Evolutionary conservation across 495 filamentous ascomycete species (phyloP).

Genomic region (Trichoderma asperelloides): DNA sequence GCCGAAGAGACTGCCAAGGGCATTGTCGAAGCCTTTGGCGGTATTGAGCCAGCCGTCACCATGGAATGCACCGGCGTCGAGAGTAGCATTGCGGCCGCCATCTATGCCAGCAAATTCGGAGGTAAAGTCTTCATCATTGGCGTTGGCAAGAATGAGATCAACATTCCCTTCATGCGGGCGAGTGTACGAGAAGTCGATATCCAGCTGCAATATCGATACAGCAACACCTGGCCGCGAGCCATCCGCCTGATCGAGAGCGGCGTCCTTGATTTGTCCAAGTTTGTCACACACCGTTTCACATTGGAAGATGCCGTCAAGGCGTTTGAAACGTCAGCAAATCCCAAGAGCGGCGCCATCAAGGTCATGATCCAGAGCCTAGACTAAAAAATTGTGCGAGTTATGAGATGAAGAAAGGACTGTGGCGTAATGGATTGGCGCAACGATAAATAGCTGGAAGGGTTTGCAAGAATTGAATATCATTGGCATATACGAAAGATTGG

Average conservation of each 20-base stretch:
- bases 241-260: conserved; percentile 80
- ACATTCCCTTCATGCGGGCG: conserved; percentile 84
- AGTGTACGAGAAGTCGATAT: conserved; percentile 88
- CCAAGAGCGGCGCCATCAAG: conserved; percentile 92
- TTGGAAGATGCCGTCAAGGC: conserved; percentile 84
- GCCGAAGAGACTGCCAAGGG: conserved; percentile 62
- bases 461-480: background rate
- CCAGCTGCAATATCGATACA: conserved; percentile 92
- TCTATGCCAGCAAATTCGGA: conserved; percentile 83
- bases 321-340: conserved; percentile 76
- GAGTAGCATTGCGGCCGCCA: conserved; percentile 71
- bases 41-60: conserved; percentile 64
- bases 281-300: conserved; percentile 80
- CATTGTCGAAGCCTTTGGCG: conserved; percentile 57
- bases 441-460: background rate
- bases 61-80: conserved; percentile 94
- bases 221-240: conserved; percentile 89
- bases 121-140: conserved; percentile 92
- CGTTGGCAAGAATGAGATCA: conserved; percentile 89
- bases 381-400: conserved; percentile 9
- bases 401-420: background rate
- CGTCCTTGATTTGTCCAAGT: conserved; percentile 64
- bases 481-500: background rate
- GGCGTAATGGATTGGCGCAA: background rate
- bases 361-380: conserved; percentile 71